Conservation (phyloP, 371 early-diverging fungal species). For the Lichtheimia corymbifera region DNA sequence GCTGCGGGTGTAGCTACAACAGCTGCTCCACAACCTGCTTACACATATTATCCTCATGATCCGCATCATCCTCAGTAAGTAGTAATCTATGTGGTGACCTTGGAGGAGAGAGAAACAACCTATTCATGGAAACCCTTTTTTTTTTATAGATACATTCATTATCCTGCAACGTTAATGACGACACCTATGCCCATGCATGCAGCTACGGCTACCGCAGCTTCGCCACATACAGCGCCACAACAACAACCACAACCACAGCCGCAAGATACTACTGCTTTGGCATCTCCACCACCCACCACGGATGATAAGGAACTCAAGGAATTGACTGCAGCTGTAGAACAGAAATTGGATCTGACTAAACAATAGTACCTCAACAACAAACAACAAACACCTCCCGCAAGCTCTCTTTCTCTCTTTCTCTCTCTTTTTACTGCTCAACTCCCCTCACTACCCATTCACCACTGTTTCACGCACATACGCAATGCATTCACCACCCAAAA, state of each 20-base stretch:
- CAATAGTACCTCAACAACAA: slow-evolving; percentile 6
- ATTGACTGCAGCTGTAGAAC: slow-evolving; percentile 21
- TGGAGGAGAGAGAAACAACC: no score
- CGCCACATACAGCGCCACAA: not conserved
- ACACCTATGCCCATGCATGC: slow-evolving; percentile 9
- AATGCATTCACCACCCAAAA: no score
- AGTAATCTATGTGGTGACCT: not conserved
- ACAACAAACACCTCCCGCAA: no score
- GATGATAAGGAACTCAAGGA: slow-evolving; percentile 15
- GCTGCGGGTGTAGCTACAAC: slow-evolving; percentile 4
- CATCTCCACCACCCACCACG: slow-evolving; percentile 7
- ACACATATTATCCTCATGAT: slow-evolving; percentile 10
- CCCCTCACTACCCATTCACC: not conserved
- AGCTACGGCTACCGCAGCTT: not conserved
- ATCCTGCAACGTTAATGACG: slow-evolving; percentile 15
- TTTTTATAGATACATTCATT: slow-evolving; percentile 7
- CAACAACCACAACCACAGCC: not conserved
- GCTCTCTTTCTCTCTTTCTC: no score
- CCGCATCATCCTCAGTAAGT: slow-evolving; percentile 13
- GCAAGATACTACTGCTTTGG: slow-evolving; percentile 3
- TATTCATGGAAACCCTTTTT: not conserved
- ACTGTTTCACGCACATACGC: no score
- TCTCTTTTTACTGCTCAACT: not conserved
- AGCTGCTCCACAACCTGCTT: no score
- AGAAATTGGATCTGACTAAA: slow-evolving; percentile 12